Conservation (phyloP, 305 asterid genomes). For the Solanum aculeatissimum region DNA sequence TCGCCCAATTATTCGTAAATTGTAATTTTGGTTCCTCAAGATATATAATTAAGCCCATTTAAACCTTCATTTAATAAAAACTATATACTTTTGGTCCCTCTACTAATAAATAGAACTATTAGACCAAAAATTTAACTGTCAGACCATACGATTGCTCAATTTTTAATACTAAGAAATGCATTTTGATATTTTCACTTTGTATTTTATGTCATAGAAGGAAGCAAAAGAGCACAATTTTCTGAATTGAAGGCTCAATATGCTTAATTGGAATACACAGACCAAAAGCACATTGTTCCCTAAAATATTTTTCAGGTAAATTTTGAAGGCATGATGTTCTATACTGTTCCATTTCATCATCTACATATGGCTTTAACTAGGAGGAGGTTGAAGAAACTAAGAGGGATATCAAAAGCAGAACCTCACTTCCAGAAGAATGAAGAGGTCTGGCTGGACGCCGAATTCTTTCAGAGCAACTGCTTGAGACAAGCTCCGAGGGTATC, state of each 20-base stretch:
- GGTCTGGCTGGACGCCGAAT: constrained; percentile 70
- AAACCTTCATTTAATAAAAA: background rate
- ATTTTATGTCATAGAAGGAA: background rate
- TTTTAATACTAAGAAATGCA: background rate
- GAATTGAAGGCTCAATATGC: background rate
- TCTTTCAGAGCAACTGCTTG: constrained; percentile 81
- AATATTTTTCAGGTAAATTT: background rate
- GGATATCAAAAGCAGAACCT: constrained; percentile 39
- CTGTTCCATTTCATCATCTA: background rate
- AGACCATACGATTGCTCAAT: background rate
- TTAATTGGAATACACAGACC: background rate
- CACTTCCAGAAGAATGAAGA: constrained; percentile 96
- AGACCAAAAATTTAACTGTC: background rate
- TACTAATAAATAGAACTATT: background rate
- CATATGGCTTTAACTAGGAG: background rate
- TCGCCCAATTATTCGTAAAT: background rate
- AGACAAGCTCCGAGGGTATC: constrained; percentile 91
- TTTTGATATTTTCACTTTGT: background rate
- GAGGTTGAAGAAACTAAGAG: background rate
- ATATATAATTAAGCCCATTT: background rate
- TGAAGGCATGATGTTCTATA: background rate
- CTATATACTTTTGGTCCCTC: background rate
- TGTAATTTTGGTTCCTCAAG: background rate
- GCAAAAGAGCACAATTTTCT: background rate
- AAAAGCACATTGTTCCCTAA: background rate